Conservation (phyloP, 805 yeast genomes). For the Cyberlindnera euphorbiae region DNA sequence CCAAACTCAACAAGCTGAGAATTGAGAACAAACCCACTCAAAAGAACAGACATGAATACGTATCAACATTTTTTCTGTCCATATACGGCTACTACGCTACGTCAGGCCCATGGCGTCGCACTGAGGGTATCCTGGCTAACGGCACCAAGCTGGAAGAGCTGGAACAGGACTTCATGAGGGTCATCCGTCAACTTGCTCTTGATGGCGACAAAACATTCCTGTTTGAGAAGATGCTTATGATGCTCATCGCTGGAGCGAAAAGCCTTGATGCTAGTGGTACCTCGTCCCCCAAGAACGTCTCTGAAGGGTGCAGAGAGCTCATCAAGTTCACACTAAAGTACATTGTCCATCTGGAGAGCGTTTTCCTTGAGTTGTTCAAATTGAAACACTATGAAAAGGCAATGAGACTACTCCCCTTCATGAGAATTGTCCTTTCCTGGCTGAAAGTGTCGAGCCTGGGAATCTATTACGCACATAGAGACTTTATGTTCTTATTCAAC, state of each 20-base stretch:
- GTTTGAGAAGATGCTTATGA: constrained; percentile 31
- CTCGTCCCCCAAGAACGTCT: background rate
- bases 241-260: constrained; percentile 36
- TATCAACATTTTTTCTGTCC: constrained; percentile 28
- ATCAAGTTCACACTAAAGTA: constrained; percentile 39
- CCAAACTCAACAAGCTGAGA: constrained; percentile 25
- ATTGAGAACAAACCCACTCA: constrained; percentile 8
- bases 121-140: constrained; percentile 24
- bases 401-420: constrained; percentile 29
- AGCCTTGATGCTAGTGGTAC: constrained; percentile 10
- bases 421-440: constrained; percentile 56
- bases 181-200: constrained; percentile 15
- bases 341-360: constrained; percentile 31
- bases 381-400: constrained; percentile 15
- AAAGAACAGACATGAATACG: constrained; percentile 16
- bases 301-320: constrained; percentile 19
- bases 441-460: constrained; percentile 45
- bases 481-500: constrained; percentile 28
- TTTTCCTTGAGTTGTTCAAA: constrained; percentile 29
- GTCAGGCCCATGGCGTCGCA: constrained; percentile 36
- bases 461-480: constrained; percentile 30
- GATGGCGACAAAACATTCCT: constrained; percentile 13
- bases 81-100: constrained; percentile 38
- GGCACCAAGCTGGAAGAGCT: constrained; percentile 28
- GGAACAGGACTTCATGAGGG: constrained; percentile 31